phyloP scores from a whole-genome alignment of 2,329 filamentous ascomycete genomes.

The Cytospora chrysosperma region DNA sequence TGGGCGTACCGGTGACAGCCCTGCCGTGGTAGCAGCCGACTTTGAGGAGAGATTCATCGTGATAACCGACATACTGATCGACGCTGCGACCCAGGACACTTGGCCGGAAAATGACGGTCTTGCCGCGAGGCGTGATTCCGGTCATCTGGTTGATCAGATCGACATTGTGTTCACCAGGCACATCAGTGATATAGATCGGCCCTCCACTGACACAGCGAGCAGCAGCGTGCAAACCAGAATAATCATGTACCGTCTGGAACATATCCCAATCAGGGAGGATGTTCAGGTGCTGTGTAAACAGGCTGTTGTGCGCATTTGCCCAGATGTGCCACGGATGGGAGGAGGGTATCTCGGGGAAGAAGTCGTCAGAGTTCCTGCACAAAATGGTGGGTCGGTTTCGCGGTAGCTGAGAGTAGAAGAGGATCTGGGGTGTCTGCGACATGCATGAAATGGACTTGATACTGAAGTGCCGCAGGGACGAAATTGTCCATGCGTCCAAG shows the following conservation, averaged over 20 bases:
- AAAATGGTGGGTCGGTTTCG: conserved; percentile 71
- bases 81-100: conserved; percentile 70
- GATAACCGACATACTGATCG: conserved; percentile 72
- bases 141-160: conserved; percentile 78
- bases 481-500: conserved; percentile 81
- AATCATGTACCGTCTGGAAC: conserved; percentile 65
- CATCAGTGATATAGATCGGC: conserved; percentile 91
- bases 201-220: conserved; percentile 87
- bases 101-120: conserved; percentile 79
- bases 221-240: conserved; percentile 83
- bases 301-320: conserved; percentile 83
- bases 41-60: conserved; percentile 71
- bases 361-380: conserved; percentile 86
- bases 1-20: conserved; percentile 66
- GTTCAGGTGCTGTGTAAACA: conserved; percentile 83
- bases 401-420: conserved; percentile 82
- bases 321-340: conserved; percentile 96
- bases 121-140: conserved; percentile 66
- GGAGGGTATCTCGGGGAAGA: conserved; percentile 77
- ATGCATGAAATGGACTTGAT: conserved; percentile 87
- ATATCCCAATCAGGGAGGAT: conserved; percentile 80
- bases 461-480: conserved; percentile 74
- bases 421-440: conserved; percentile 81
- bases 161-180: conserved; percentile 77
- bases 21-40: conserved; percentile 74